Evolutionary conservation across 805 yeast species (phyloP), one percentile per base, ranked within the genome.

Genomic region (Wickerhamiella bombiphila): DNA sequence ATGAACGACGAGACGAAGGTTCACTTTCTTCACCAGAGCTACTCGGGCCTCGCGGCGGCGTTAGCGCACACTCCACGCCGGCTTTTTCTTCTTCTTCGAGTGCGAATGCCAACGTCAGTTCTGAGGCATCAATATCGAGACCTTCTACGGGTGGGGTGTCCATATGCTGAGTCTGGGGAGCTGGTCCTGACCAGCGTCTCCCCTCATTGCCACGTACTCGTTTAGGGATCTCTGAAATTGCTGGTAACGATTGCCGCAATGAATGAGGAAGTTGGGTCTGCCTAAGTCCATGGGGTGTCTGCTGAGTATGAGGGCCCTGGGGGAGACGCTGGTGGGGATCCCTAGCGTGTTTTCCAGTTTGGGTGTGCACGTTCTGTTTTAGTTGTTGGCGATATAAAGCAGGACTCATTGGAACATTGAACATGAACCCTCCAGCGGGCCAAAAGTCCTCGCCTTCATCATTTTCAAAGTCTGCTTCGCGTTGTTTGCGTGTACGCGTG

Each of bases 321-420:
- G 16, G 24, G 9, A 13, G 13, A 9, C 26, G 26, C 13, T 17
- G 37, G 13, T n/a, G 9, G 9, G 37, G 32, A 5, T 18, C 4
- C 16, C 15, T n/a, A 5, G 36, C 18, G 29, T 14, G 22, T 11
- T 5, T 3, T 20, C 17, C 9, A 13, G 22, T 14, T 6, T 11
- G 19, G 9, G 26, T 24, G 26, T 24, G 26, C 26, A 9, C 11
- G 14, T 34, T 31, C 36, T 8, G 40, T 39, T 15, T 36, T 28
- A 6, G 38, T 24, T 32, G 42, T 32, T 58, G 54, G 14, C 59
- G 55, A 32, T 53, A 60, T 15, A 75, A 55, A 0, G 78, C 67
- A 34, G 72, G 75, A 0, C 79, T 65, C 37, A 72, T 56, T 2
- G 85, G 85, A 15, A 77, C 79, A 47, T 77, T 76, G 56, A 61